Evolutionary conservation across 352 stramenopile genomes (phyloP), one percentile per base, ranked within the genome.

Genomic region (Phytopythium aichiense): DNA sequence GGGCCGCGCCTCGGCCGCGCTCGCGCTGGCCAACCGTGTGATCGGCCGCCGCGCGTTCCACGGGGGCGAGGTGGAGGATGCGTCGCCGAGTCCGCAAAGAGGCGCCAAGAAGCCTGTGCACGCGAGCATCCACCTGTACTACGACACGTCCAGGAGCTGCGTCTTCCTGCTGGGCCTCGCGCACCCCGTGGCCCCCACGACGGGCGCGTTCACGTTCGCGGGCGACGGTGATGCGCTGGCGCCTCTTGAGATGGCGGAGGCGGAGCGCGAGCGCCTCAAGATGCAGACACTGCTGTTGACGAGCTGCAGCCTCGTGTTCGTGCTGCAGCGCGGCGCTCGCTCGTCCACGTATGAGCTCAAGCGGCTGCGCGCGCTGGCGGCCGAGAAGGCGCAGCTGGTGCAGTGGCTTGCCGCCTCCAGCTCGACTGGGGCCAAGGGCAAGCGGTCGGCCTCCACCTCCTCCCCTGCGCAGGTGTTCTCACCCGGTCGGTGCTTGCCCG

Each of bases 241-340:
- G 8, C 43, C 38, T 8, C 22, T 15, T 1, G 68, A 68, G 25
- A 22, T 80, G 22, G 61, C 62, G 0, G 53, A 35, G 30, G 80
- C 78, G 55, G 68, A 87, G 35, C 65, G 60, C 30, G 77, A 89
- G 64, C 77, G 70, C 38, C 69, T 82, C 53, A 89, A 87, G 61
- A 76, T 92, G 72, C 72, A 89, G 66, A 73, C 87, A 40, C 59
- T 92, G 28, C 61, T 92, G 38, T 74, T 86, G 65, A 64, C 74
- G 33, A 83, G 72, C 48, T 88, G 77, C 64, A 73, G 88, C 57
- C 35, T 89, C 50, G 40, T 92, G 37, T 79, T 91, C 56, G 60
- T 86, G 50, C 48, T 89, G 31, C 74, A 73, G 11, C 73, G 81
- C 33, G 60, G 60, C 33, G 62, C 70, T 30, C 71, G 68, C 20